Conservation (phyloP, 805 yeast genomes). For the Hanseniaspora nectarophila region DNA sequence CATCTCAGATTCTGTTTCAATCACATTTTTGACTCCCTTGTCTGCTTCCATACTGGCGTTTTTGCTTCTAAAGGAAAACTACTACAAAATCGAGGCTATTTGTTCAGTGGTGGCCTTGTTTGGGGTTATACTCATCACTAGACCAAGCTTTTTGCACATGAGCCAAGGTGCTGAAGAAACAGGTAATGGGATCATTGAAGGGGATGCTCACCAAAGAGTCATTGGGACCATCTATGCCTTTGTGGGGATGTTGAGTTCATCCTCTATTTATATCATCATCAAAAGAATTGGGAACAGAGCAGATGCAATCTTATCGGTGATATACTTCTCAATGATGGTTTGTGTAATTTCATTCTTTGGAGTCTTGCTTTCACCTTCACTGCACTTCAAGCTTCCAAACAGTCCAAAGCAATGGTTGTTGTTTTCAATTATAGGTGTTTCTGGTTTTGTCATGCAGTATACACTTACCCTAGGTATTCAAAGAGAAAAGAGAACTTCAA, state of each 20-base stretch:
- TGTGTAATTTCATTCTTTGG: constrained; percentile 43
- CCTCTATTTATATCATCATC: constrained; percentile 55
- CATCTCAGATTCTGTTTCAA: constrained; percentile 69
- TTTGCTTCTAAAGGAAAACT: constrained; percentile 51
- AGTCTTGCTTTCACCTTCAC: constrained; percentile 44
- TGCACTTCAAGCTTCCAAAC: constrained; percentile 50
- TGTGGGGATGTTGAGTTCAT: constrained; percentile 58
- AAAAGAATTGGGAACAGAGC: constrained; percentile 66
- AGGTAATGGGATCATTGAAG: constrained; percentile 28
- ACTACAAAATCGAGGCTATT: constrained; percentile 51
- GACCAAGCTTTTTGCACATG: constrained; percentile 57
- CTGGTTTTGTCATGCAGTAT: constrained; percentile 77
- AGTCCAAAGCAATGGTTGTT: constrained; percentile 55
- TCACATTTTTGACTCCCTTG: constrained; percentile 67
- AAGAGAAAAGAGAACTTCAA: constrained; percentile 59
- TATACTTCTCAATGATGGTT: constrained; percentile 57
- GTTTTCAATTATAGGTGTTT: constrained; percentile 49
- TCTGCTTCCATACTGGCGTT: constrained; percentile 66
- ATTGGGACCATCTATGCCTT: constrained; percentile 54
- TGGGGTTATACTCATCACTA: constrained; percentile 73
- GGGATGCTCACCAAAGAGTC: constrained; percentile 45
- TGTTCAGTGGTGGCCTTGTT: constrained; percentile 57
- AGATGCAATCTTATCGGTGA: constrained; percentile 69
- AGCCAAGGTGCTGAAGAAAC: constrained; percentile 28
- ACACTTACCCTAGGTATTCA: constrained; percentile 72